Evolutionary conservation across 2,329 filamentous ascomycete genomes (phyloP), one percentile per base, ranked within the genome.

Genomic region (Phoma sp.): DNA sequence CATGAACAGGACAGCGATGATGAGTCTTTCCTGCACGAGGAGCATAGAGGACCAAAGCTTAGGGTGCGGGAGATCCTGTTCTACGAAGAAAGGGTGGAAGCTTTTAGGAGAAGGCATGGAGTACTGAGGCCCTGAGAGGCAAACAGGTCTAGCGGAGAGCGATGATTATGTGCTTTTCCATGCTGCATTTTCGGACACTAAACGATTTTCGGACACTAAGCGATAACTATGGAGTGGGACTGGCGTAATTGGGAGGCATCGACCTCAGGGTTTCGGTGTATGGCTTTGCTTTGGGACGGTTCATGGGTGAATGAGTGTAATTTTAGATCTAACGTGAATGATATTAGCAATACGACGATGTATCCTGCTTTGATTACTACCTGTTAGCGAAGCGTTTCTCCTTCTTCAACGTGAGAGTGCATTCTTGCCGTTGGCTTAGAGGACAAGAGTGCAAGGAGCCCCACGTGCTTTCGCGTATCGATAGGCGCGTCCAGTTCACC

Each of bases 1-100:
- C 71, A 62, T 12, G 68, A 69, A 10, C 39, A 21, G 28, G 77
- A 80, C 36, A 79, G 80, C 9, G 78, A 80, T 34, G 78, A 80
- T 30, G 83, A 84, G 57, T 82, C 80, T 4, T 80, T 80, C 40
- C 69, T 78, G 59, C 80, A 81, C 29, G 81, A 81, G 32, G 75
- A 72, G 77, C 51, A 54, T 4, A 39, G 51, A 9, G 82, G 64
- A 5, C 71, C 76, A 25, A 81, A 81, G 59, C 80, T 93, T 55
- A 82, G 86, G 48, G 77, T 93, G 61, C 80, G 89, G 57, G 90
- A 93, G 78, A 93, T 95, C 59, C 74, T 93, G 58, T 93, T 92
- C 74, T 93, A 92, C 66, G 91, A 93, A 71, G 90, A 93, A 71
- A 91, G 91, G 74, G 69, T 74, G 4, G 86, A 88, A 23, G 87